Evolutionary conservation across 345 rosid species (phyloP), one percentile per base, ranked within the genome.

Genomic region (Excoecaria agallocha): DNA sequence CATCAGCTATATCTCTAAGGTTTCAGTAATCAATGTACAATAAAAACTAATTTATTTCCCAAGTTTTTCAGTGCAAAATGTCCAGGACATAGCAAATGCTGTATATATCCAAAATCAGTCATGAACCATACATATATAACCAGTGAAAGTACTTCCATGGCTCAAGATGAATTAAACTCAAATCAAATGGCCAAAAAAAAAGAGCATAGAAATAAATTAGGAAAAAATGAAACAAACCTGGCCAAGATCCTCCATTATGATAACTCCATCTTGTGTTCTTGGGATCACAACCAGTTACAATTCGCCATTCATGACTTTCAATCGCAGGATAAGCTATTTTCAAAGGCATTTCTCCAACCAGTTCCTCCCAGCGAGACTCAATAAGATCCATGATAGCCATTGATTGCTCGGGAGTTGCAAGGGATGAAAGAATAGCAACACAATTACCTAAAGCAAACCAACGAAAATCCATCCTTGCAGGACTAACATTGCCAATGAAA

Each of bases 171-270:
- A 43, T 41, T 66, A 19, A 66, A 38, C 43, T 24, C 11, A 35
- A 30, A 24, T 16, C 5, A 6, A 11, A 3, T 12, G 45, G 62
- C 57, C n/a, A 11, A 25, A 11, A 9, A 13, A 30, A 30, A 0
- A 30, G 19, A n/a, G 45, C 9, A 56, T 16, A 20, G 57, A 57
- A 43, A n/a, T 17, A 12, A 20, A 17, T 24, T 58, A 66, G 46
- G 24, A 17, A 12, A 66, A 25, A 65, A 22, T 19, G 52, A 11
- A 65, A 62, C 69, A 45, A 16, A 81, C 84, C 81, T 72, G 84
- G 84, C 84, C 84, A 81, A 17, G 84, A 81, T 74, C 84, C 84
- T 55, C 84, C 84, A 59, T 81, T 81, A 59, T 81, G 84, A 68
- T 81, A 81, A 71, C 83, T 80, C 83, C 83, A 80, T 76, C 83